Evolutionary conservation across 2,329 filamentous ascomycete species (phyloP).

Genomic region (Escovopsis sp.): DNA sequence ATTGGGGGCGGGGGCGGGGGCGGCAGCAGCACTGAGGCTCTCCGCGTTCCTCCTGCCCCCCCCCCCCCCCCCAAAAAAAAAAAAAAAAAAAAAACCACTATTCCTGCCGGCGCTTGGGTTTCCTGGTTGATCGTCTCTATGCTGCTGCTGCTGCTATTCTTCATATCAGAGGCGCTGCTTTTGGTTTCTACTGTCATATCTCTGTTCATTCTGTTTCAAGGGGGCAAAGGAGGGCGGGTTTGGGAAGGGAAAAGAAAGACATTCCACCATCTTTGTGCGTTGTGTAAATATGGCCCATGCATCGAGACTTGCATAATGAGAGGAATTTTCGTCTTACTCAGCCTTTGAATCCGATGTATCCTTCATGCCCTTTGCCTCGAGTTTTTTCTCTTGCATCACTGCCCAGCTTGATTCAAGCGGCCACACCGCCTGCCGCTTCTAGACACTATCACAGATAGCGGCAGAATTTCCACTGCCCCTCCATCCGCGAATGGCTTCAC

Average conservation of each 20-base stretch:
- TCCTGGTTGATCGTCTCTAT: background rate
- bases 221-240: background rate
- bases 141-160: conserved; percentile 4
- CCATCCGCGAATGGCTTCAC: conserved; percentile 5
- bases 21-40: too few species aligned
- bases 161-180: conserved; percentile 7
- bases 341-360: background rate
- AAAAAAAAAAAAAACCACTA: too few species aligned
- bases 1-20: too few species aligned
- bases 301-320: background rate
- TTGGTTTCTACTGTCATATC: conserved; percentile 2
- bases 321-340: background rate
- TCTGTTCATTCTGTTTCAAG: conserved; percentile 7
- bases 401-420: too few species aligned
- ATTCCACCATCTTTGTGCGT: too few species aligned
- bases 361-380: conserved; percentile 1
- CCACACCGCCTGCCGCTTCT: conserved; percentile 11
- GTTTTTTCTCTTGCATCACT: too few species aligned
- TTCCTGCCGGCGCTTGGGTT: too few species aligned
- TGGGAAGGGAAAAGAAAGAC: too few species aligned
- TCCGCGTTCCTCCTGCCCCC: too few species aligned
- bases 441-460: background rate
- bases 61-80: too few species aligned
- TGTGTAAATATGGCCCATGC: too few species aligned
- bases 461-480: conserved; percentile 8